phyloP scores from a whole-genome alignment of 768 basidiomycete species.

The Strobilomyces dryophilus region DNA sequence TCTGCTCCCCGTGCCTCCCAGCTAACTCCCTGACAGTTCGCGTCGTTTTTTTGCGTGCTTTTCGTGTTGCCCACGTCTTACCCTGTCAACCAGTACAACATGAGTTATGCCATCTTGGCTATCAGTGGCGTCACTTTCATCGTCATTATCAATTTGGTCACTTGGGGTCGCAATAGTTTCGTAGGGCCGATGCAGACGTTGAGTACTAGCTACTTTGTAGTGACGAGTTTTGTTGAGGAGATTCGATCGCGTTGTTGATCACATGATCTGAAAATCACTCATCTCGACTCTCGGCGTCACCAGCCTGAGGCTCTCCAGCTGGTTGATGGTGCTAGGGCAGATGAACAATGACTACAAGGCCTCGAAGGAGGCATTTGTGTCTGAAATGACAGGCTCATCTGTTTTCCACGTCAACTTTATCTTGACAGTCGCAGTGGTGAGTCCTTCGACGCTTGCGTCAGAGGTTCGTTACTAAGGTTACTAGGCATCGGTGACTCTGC shows the following conservation, averaged over 20 bases:
- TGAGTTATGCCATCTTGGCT: conserved; percentile 57
- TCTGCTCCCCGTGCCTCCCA: background rate
- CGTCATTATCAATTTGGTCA: conserved; percentile 43
- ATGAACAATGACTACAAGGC: conserved; percentile 53
- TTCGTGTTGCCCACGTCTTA: conserved; percentile 54
- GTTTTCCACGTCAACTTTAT: conserved; percentile 65
- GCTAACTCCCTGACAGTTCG: conserved; percentile 36
- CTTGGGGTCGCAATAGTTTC: conserved; percentile 46
- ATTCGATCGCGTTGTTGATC: conserved; percentile 3
- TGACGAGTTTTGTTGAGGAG: too few species aligned
- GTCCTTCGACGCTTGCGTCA: conserved; percentile 22
- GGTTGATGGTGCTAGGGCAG: background rate
- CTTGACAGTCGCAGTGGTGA: conserved; percentile 59
- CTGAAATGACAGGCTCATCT: conserved; percentile 66
- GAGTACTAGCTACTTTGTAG: background rate
- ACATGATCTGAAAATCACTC: conserved; percentile 12
- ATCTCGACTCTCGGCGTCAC: too few species aligned
- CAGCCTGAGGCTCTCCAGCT: too few species aligned
- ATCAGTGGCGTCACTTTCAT: conserved; percentile 43
- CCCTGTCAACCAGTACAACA: conserved; percentile 46
- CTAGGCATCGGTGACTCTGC: conserved; percentile 70
- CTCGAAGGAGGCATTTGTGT: conserved; percentile 80
- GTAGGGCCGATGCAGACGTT: conserved; percentile 42
- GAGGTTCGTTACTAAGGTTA: conserved; percentile 16
- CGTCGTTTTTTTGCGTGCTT: conserved; percentile 48